Evolutionary conservation across 2,329 filamentous ascomycete species (phyloP), one percentile per base, ranked within the genome.

Genomic region (Penicillium sp.): DNA sequence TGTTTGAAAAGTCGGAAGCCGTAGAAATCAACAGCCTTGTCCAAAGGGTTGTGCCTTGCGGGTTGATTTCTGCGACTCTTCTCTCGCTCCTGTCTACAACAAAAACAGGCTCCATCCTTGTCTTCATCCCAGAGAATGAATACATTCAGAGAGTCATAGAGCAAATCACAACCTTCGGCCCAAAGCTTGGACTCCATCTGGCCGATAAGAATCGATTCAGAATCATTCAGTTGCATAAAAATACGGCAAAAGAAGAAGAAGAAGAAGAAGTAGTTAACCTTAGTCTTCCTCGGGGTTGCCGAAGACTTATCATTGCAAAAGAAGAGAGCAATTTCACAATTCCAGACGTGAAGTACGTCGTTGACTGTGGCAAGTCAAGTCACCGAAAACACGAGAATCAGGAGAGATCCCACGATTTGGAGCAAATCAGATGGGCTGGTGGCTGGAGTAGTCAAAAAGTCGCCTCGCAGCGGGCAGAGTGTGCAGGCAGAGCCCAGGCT

Each of bases 321-420:
- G 79, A 81, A 7, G 80, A 82, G 61, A 80, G 78, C 0, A 80
- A 77, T 4, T 67, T 82, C 39, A 82, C 80, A 6, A 76, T 82
- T n/a, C 74, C 79, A 9, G 80, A 82, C 57, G 78, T 82, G 20
- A 74, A 74, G 52, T 78, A 76, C 61, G 78, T 83, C 2, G 68
- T 83, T 34, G 81, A 83, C 57, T 69, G 71, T 16, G 81, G 81
- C 47, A 79, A 76, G 61, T 58, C 72, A 13, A 70, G 11, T 11
- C 1, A 7, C 5, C 10, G 10, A 13, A 13, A 76, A 29, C 68
- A 74, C 44, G 64, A 64, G 20, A 61, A 69, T 35, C 32, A 34
- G 11, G 14, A 34, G 32, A 16, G 14, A 14, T 80, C 79, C 59
- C 73, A 79, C 55, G 72, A 76, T 38, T 54, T 61, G 5, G 66